Base-by-base conservation (phyloP, 208 protist genomes). In the Crithidia sp. region DNA sequence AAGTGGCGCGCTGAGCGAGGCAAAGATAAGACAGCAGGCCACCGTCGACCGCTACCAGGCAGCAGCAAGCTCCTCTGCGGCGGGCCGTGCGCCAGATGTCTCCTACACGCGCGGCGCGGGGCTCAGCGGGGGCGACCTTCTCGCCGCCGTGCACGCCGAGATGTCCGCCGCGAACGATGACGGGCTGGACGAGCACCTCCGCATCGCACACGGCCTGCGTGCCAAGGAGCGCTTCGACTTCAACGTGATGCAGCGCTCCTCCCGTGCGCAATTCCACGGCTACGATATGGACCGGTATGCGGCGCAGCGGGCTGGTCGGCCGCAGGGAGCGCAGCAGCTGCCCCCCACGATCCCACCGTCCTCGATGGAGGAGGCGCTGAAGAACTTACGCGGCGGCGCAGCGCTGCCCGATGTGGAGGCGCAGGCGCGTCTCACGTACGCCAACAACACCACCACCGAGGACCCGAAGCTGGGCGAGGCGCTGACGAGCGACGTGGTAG, bases 181-280 rank as follows among this genome's bases (percentile, higher is more conserved):
- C 71, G n/a, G 12, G 9, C 61, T 88, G 7, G 86, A 76, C 10
- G 89, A 96, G 71, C 54, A 85, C 36, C 85, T 96, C 65, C 83
- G 82, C 67, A 87, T 89, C 45, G 81, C 70, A 36, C 87, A 94
- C 70, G 92, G 92, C 4, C 74, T 92, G 43, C 86, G 92, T 41
- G 92, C 78, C 12, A 91, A 91, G 81, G 92, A 96, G 84, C 89
- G 85, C 17, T 89, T 84, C 60, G 88, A 96, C 73, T 94, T 94
- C 74, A 79, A 74, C 28, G 64, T 93, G n/a, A 61, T 91, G 78
- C 90, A 96, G 81, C 88, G 92, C 43, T 81, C 69, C 45, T 43
- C 82, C 0, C 83, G 88, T 13, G 47, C 89, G 6, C 86, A 79
- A 12, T 96, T 96, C 71, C 53, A 84, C 49, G 92, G 92, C n/a